These are phyloP conservation scores for Pseudognaphalium luteoalbum DNA, from an alignment of 129 eudicot species.

Conservation along the genomic window DNA sequence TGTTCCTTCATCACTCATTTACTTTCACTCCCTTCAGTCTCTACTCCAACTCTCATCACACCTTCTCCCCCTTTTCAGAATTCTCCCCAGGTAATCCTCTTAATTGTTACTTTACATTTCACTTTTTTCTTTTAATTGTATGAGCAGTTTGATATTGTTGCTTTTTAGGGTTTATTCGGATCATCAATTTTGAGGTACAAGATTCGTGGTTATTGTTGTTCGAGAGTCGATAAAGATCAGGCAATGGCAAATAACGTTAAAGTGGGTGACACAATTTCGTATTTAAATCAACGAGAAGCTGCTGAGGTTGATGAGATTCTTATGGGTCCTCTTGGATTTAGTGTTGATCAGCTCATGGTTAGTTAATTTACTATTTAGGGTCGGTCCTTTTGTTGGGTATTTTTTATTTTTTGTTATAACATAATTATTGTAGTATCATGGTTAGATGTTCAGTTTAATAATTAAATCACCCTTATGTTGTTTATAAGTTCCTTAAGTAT, in stretches of 20 bases:
- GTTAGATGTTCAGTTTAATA: not conserved
- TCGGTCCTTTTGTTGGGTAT: not conserved
- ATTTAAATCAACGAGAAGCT: conserved; percentile 77
- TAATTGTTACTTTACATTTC: too few species aligned
- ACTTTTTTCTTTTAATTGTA: not conserved
- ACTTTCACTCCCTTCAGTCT: conserved; percentile 31
- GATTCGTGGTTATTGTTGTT: conserved; percentile 40
- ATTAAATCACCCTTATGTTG: not conserved
- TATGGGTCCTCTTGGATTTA: conserved; percentile 96
- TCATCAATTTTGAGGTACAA: conserved; percentile 36
- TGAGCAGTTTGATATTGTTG: not conserved
- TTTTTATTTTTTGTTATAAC: not conserved
- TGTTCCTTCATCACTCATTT: conserved; percentile 42
- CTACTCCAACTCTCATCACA: conserved; percentile 19
- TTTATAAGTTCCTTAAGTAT: too few species aligned
- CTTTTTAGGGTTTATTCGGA: conserved; percentile 46
- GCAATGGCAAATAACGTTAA: conserved; percentile 43
- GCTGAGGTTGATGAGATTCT: conserved; percentile 88
- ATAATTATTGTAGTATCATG: not conserved
- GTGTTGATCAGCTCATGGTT: conserved; percentile 98
- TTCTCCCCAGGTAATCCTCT: conserved; percentile 35
- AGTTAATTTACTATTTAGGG: conserved; percentile 2
- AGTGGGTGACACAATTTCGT: conserved; percentile 53
- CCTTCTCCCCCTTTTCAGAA: conserved; percentile 28
- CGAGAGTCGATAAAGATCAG: conserved; percentile 29